Evolutionary conservation across 805 yeast genomes (phyloP), one percentile per base, ranked within the genome.

Genomic region (Cyberlindnera amylophila): DNA sequence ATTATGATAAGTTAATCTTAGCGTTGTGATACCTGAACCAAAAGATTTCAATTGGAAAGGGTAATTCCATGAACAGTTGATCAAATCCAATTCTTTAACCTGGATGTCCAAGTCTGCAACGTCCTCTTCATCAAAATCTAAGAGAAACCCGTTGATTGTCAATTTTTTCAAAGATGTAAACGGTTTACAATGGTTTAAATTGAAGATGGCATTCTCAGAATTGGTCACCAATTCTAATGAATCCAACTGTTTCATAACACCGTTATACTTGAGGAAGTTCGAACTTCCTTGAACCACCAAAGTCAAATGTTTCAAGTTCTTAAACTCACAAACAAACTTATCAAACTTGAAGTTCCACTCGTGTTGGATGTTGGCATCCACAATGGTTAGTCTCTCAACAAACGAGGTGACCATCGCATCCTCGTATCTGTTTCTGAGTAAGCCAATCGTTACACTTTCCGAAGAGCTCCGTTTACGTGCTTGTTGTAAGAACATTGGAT

Each of bases 51-150:
- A 53, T 15, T 67, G 63, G 51, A 77, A 77, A 1, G 82, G 82
- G 47, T 74, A 77, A 45, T 72, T 74, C 82, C 82, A 77, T 2
- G 72, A 68, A 55, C 82, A 77, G 47, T 76, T 65, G 12, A 54
- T 48, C 4, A 77, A 49, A 4, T 54, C 47, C 19, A 75, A 49
- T 2, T 48, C 50, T 5, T 51, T 49, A 10, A 50, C 23, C 1
- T 47, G 30, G 5, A 55, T 51, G 2, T 54, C 47, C 10, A 52
- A 39, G 1, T 46, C 53, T 7, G 50, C 52, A 2, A 45, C 11
- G 19, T 62, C 62, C 3, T 57, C 55, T 18, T 45, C 61, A 56
- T 75, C 77, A 60, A 59, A 66, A 54, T 61, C 77, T 55, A 63
- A 70, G 59, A 56, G 65, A 38, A 61, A 77, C 15, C 70, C 64